phyloP scores from a whole-genome alignment of 257 asterid genomes.

The Euphrasia confusa region DNA sequence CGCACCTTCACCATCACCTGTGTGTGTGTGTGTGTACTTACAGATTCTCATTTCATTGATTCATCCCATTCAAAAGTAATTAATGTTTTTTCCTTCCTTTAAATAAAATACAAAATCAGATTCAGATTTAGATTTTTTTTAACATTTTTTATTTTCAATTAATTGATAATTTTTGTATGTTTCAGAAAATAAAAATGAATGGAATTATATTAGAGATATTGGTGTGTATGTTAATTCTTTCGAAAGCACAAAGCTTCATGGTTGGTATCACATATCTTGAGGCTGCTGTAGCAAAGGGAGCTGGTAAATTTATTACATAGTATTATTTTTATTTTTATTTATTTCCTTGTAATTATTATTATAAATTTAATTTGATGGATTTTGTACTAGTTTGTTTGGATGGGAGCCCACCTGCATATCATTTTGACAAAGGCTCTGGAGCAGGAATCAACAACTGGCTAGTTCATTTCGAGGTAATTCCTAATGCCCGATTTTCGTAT shows the following conservation, averaged over 20 bases:
- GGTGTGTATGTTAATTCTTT: constrained; percentile 26
- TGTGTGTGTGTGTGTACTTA: too few relatives aligned
- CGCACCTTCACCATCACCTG: too few relatives aligned
- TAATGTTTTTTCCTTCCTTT: too few relatives aligned
- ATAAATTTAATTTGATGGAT: background rate
- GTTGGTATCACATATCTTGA: constrained; percentile 45
- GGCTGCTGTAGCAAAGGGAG: constrained; percentile 60
- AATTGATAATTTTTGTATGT: background rate
- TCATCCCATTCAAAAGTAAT: too few relatives aligned
- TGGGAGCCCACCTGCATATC: constrained; percentile 64
- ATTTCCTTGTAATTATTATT: background rate
- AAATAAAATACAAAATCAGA: too few relatives aligned
- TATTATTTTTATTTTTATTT: background rate
- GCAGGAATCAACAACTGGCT: constrained; percentile 55
- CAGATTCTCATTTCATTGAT: too few relatives aligned
- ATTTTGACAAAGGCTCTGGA: constrained; percentile 44
- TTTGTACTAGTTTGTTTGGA: constrained; percentile 42
- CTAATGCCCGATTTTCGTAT: background rate
- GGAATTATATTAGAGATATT: constrained; percentile 25
- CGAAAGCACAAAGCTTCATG: constrained; percentile 33
- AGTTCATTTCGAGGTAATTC: constrained; percentile 42
- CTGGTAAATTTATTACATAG: constrained; percentile 24
- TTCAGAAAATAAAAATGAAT: constrained; percentile 26
- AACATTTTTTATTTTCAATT: too few relatives aligned
- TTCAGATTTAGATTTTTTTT: too few relatives aligned